phyloP scores from a whole-genome alignment of 495 filamentous ascomycete species.

The Xylaria grammica region DNA sequence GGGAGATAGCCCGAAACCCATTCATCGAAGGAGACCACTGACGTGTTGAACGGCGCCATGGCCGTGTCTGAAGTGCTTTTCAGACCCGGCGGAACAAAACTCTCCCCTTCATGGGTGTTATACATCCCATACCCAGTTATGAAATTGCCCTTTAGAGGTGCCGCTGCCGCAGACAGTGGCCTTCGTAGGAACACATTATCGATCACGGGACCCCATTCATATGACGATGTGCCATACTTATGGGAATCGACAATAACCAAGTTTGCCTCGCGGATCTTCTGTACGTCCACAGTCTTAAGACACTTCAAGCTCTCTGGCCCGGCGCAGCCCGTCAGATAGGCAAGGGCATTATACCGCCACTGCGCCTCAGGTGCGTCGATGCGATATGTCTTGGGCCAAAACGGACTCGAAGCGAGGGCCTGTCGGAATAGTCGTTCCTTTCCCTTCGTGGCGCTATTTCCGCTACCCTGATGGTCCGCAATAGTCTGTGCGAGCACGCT shows the following conservation, averaged over 20 bases:
- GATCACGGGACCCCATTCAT: slow-evolving; percentile 66
- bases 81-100: slow-evolving; percentile 60
- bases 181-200: slow-evolving; percentile 58
- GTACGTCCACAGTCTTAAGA: slow-evolving; percentile 55
- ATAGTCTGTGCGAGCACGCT: slow-evolving; percentile 51
- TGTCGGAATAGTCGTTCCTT: slow-evolving; percentile 45
- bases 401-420: slow-evolving; percentile 65
- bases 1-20: slow-evolving; percentile 63
- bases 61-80: slow-evolving; percentile 21
- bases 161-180: slow-evolving; percentile 50
- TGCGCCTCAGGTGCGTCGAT: slow-evolving; percentile 57
- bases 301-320: slow-evolving; percentile 49
- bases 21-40: slow-evolving; percentile 46
- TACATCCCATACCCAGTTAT: slow-evolving; percentile 59
- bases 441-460: slow-evolving; percentile 15
- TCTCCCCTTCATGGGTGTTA: slow-evolving; percentile 64
- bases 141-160: slow-evolving; percentile 47
- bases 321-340: slow-evolving; percentile 52
- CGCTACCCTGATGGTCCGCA: slow-evolving; percentile 30
- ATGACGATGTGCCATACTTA: slow-evolving; percentile 58
- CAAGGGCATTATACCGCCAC: slow-evolving; percentile 52
- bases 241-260: slow-evolving; percentile 50
- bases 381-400: slow-evolving; percentile 64
- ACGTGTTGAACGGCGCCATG: slow-evolving; percentile 2
- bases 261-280: slow-evolving; percentile 54